Evolutionary conservation across 2,329 filamentous ascomycete genomes (phyloP).

Genomic region (Fusarium ambrosium): DNA sequence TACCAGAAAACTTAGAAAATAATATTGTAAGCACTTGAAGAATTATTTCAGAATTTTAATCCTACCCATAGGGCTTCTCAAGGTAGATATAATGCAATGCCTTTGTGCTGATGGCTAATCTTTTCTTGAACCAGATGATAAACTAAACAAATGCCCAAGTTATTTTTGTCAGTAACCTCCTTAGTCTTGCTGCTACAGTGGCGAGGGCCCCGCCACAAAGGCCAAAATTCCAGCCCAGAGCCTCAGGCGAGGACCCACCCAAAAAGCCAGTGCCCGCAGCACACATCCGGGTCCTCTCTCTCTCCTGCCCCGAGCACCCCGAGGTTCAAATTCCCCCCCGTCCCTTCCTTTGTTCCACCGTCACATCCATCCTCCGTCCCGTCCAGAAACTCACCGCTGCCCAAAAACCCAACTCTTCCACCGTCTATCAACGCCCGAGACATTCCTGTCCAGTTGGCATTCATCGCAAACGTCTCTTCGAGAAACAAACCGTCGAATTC

Average conservation of each 20-base stretch:
- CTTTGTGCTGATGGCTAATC: too few species aligned
- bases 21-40: too few species aligned
- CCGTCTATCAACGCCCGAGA: slow-evolving; percentile 10
- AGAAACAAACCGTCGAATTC: not conserved
- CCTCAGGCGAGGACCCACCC: slow-evolving; percentile 42
- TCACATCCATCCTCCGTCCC: slow-evolving; percentile 22
- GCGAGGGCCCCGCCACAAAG: slow-evolving; percentile 36
- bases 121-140: too few species aligned
- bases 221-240: slow-evolving; percentile 39
- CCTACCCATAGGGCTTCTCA: too few species aligned
- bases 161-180: not conserved
- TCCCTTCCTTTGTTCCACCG: slow-evolving; percentile 13
- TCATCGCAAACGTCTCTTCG: slow-evolving; percentile 21
- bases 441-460: slow-evolving; percentile 13
- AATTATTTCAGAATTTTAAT: too few species aligned
- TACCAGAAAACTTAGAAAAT: too few species aligned
- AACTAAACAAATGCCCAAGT: not conserved
- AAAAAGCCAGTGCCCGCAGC: slow-evolving; percentile 12
- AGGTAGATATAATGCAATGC: too few species aligned
- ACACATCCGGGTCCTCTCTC: slow-evolving; percentile 13
- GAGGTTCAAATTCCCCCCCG: slow-evolving; percentile 35
- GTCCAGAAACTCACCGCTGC: slow-evolving; percentile 37
- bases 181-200: slow-evolving; percentile 28
- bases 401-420: slow-evolving; percentile 32
- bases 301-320: slow-evolving; percentile 36